Conservation (phyloP, 192 early-diverging fungal species). For the Mortierella claussenii region DNA sequence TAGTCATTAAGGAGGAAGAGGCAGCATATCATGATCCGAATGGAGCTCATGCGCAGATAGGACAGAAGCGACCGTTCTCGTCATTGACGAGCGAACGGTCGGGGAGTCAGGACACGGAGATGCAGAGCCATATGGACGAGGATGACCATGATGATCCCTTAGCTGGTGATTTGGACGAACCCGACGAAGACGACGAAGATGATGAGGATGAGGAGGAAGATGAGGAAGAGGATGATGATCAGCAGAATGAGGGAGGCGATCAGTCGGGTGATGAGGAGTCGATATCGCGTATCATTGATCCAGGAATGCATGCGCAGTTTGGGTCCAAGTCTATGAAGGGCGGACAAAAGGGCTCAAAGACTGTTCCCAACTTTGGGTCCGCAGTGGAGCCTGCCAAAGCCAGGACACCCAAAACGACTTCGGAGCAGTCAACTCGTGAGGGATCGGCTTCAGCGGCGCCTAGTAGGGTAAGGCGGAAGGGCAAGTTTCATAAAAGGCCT, state of each 20-base stretch:
- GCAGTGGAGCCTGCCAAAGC: constrained; percentile 1
- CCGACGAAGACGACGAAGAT: constrained; percentile 46
- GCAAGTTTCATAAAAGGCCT: constrained; percentile 34
- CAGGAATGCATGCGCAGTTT: constrained; percentile 6
- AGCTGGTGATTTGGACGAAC: constrained; percentile 45
- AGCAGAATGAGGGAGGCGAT: constrained; percentile 11
- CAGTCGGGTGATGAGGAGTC: constrained; percentile 26
- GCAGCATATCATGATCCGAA: not conserved
- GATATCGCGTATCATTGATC: constrained; percentile 11
- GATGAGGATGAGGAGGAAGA: constrained; percentile 43
- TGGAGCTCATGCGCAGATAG: constrained; percentile 3
- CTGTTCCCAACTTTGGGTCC: constrained; percentile 11
- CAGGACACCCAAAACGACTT: constrained; percentile 1
- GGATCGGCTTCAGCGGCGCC: constrained; percentile 10
- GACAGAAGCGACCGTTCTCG: constrained; percentile 21
- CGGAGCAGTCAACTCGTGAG: constrained; percentile 10
- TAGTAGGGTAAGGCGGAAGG: constrained; percentile 22
- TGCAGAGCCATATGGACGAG: constrained; percentile 2
- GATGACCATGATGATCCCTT: constrained; percentile 27
- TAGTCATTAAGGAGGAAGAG: constrained; percentile 21
- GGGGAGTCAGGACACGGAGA: constrained; percentile 1
- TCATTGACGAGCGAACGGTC: constrained; percentile 7
- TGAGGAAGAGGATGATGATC: constrained; percentile 34
- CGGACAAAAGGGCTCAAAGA: constrained; percentile 31
- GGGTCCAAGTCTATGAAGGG: constrained; percentile 19